Percentiles rank a stretch among this genome's conserved stretches.
phyloP scores from a whole-genome alignment of 768 basidiomycete genomes.

The Leccinum olivaceopallidum region DNA sequence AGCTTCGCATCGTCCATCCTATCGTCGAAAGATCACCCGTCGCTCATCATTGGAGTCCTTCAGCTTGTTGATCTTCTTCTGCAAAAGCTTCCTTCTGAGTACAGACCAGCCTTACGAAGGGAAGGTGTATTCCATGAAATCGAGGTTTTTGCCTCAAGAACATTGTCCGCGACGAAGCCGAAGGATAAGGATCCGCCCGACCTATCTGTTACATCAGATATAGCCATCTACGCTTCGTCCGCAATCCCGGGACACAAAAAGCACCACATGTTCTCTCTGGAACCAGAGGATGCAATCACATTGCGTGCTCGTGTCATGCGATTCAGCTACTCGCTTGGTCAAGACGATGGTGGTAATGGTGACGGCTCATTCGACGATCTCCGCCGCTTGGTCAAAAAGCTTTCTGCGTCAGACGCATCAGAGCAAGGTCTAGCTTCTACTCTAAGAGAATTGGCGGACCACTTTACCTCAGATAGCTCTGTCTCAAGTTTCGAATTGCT shows the following conservation, averaged over 20 bases:
- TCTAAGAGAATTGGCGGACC: conserved; percentile 72
- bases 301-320: conserved; percentile 88
- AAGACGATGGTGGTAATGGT: conserved; percentile 50
- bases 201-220: conserved; percentile 37
- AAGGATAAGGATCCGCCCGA: conserved; percentile 46
- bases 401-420: conserved; percentile 53
- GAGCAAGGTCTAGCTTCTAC: conserved; percentile 66
- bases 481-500: conserved; percentile 96
- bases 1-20: conserved; percentile 94
- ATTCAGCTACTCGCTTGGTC: conserved; percentile 70
- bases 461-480: conserved; percentile 76
- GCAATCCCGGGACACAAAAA: conserved; percentile 69
- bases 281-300: conserved; percentile 90
- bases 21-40: conserved; percentile 88
- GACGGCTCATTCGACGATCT: conserved; percentile 67
- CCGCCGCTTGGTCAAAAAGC: conserved; percentile 59
- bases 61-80: conserved; percentile 93
- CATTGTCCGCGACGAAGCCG: conserved; percentile 53
- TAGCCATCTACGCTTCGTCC: conserved; percentile 40
- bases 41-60: conserved; percentile 82
- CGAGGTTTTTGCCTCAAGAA: conserved; percentile 67
- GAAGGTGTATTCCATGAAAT: conserved; percentile 98
- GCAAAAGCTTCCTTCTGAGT: conserved; percentile 78
- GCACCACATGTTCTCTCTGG: conserved; percentile 63
- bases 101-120: conserved; percentile 85